These are phyloP conservation scores for Daldinia loculata DNA, from an alignment of 495 filamentous ascomycete genomes.

Conservation along the genomic window DNA sequence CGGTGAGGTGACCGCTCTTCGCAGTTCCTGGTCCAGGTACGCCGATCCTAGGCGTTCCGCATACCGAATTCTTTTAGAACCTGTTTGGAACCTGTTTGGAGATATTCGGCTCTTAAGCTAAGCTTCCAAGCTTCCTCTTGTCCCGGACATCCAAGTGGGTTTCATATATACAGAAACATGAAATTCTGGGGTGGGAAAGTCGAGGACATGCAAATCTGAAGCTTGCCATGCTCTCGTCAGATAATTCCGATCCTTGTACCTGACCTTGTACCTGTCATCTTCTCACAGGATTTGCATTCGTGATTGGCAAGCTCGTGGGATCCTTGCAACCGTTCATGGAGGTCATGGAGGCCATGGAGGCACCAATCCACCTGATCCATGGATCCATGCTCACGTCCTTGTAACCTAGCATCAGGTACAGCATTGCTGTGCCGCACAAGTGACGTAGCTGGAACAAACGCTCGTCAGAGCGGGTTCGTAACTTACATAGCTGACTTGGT, in stretches of 20 bases:
- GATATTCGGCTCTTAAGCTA: slow-evolving; percentile 5
- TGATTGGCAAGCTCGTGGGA: slow-evolving; percentile 34
- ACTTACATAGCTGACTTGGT: slow-evolving; percentile 9
- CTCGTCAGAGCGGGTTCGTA: slow-evolving; percentile 28
- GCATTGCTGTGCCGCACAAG: slow-evolving; percentile 38
- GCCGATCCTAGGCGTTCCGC: slow-evolving; percentile 17
- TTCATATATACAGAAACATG: slow-evolving; percentile 15
- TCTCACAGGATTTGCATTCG: slow-evolving; percentile 28
- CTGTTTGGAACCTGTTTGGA: slow-evolving; percentile 1
- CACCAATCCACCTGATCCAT: slow-evolving; percentile 31
- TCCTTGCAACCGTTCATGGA: slow-evolving; percentile 42
- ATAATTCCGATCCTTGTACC: slow-evolving; percentile 20
- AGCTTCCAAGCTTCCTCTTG: slow-evolving; percentile 4
- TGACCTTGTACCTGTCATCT: slow-evolving; percentile 18
- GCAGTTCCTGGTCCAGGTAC: not conserved
- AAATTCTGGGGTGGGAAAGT: slow-evolving; percentile 4
- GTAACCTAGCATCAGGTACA: slow-evolving; percentile 34
- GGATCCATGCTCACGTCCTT: slow-evolving; percentile 25
- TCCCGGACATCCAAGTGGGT: slow-evolving; percentile 1
- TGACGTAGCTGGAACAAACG: slow-evolving; percentile 41
- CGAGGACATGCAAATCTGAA: not conserved
- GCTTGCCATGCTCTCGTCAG: slow-evolving; percentile 14
- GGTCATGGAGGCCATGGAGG: slow-evolving; percentile 32
- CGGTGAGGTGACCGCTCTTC: slow-evolving; percentile 43
- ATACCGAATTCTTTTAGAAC: slow-evolving; percentile 7